Conservation (phyloP, 1,139 yeast species). For the Wickerhamomyces sp. region DNA sequence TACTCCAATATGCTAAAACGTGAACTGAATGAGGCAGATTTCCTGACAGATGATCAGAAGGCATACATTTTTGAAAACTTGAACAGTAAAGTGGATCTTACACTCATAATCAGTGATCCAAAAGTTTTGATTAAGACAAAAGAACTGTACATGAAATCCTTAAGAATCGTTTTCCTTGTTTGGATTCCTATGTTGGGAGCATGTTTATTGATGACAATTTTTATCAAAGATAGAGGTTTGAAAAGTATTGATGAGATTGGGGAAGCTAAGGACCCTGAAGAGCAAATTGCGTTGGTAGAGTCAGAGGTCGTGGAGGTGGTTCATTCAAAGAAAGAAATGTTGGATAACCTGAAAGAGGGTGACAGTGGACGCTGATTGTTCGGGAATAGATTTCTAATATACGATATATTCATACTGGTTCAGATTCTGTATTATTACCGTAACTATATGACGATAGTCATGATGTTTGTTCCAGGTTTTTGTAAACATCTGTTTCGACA, state of each 20-base stretch:
- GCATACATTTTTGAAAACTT: neutral
- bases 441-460: no score
- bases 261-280: neutral
- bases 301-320: no score
- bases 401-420: no score
- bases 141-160: neutral
- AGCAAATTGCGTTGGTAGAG: neutral
- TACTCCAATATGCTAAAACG: constrained; percentile 34
- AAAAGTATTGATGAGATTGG: constrained; percentile 5
- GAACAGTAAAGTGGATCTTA: neutral
- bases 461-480: neutral
- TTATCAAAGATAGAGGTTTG: constrained; percentile 5
- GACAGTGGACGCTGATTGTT: no score
- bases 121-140: neutral
- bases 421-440: no score
- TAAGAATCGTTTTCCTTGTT: constrained; percentile 2
- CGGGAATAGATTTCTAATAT: no score
- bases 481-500: constrained; percentile 24
- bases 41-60: neutral
- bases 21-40: neutral
- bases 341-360: no score
- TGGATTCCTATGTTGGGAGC: constrained; percentile 6
- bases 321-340: no score
- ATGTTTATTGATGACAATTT: constrained; percentile 3
- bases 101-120: neutral